phyloP scores from a whole-genome alignment of 164 flowering plant genomes.

The Nelumbo lutea region DNA sequence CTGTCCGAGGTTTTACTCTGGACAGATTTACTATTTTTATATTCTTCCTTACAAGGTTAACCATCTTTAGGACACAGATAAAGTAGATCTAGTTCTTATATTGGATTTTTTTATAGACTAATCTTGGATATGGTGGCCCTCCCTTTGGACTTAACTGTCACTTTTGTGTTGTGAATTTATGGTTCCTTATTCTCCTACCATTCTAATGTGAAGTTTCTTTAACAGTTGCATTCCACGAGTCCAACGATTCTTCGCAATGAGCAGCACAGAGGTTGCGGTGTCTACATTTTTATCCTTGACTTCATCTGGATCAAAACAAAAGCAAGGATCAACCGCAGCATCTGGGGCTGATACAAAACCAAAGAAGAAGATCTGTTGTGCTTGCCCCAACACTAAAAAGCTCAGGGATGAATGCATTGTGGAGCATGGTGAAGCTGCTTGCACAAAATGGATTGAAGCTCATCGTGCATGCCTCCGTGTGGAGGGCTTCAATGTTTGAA shows the following conservation, averaged over 20 bases:
- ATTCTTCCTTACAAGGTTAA: too few relatives aligned
- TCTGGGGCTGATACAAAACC: conserved; percentile 42
- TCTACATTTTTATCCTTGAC: conserved; percentile 1
- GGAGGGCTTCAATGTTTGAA: conserved; percentile 64
- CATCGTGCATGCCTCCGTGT: conserved; percentile 60
- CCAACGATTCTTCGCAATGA: not conserved
- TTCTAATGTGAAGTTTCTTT: not conserved
- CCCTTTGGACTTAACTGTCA: too few relatives aligned
- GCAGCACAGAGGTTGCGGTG: not conserved
- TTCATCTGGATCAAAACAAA: conserved; percentile 18
- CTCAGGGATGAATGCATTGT: conserved; percentile 32
- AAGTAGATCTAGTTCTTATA: too few relatives aligned
- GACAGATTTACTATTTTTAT: too few relatives aligned
- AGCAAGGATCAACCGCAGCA: conserved; percentile 16
- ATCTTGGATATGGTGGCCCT: too few relatives aligned
- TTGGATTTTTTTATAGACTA: too few relatives aligned
- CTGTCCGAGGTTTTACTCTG: too few relatives aligned
- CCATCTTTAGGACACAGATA: too few relatives aligned
- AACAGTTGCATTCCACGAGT: not conserved
- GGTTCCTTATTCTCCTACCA: too few relatives aligned
- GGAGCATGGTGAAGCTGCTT: conserved; percentile 61
- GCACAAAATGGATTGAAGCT: conserved; percentile 70
- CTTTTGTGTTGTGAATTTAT: too few relatives aligned
- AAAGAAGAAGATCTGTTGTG: conserved; percentile 48
- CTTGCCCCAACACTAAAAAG: conserved; percentile 33